Conservation (phyloP, 768 basidiomycete genomes). For the Lactarius hengduanensis region DNA sequence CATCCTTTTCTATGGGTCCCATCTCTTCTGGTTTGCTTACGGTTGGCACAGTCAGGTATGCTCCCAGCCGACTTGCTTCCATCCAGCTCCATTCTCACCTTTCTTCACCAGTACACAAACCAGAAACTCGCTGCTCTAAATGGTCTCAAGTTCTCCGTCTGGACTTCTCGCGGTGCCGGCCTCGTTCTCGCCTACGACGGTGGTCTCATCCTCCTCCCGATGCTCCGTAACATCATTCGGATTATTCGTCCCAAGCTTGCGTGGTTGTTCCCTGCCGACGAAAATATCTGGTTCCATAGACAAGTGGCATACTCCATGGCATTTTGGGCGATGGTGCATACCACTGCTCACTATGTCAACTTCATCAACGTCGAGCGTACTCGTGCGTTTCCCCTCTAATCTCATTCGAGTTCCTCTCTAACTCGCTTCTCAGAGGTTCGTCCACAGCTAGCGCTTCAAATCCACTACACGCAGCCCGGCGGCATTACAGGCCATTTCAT, state of each 20-base stretch:
- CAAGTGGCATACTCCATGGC: slow-evolving; percentile 94
- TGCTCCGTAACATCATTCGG: slow-evolving; percentile 86
- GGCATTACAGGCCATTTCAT: slow-evolving; percentile 96
- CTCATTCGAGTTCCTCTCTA: slow-evolving; percentile 9
- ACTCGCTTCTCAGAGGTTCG: slow-evolving; percentile 62
- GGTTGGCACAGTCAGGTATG: slow-evolving; percentile 87
- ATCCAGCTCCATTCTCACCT: background rate
- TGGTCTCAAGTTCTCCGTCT: slow-evolving; percentile 77
- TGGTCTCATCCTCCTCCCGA: slow-evolving; percentile 80
- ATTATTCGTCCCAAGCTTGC: slow-evolving; percentile 74
- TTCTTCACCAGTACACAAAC: slow-evolving; percentile 52
- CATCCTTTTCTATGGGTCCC: slow-evolving; percentile 75
- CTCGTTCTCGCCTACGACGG: slow-evolving; percentile 87
- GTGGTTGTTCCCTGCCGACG: slow-evolving; percentile 90
- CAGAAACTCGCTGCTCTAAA: slow-evolving; percentile 71
- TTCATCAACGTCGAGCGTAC: slow-evolving; percentile 89
- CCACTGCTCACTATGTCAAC: slow-evolving; percentile 92
- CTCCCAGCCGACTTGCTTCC: slow-evolving; percentile 12
- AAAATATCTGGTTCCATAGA: slow-evolving; percentile 94
- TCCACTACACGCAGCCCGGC: slow-evolving; percentile 86
- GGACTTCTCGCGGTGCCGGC: slow-evolving; percentile 89
- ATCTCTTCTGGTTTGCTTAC: slow-evolving; percentile 71
- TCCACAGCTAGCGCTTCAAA: slow-evolving; percentile 68
- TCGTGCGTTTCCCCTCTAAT: slow-evolving; percentile 48
- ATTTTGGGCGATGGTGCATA: slow-evolving; percentile 91